Percentiles rank a stretch among this genome's conserved stretches.
Conservation (phyloP, 805 yeast genomes). For the Ogataea chonburiensis region DNA sequence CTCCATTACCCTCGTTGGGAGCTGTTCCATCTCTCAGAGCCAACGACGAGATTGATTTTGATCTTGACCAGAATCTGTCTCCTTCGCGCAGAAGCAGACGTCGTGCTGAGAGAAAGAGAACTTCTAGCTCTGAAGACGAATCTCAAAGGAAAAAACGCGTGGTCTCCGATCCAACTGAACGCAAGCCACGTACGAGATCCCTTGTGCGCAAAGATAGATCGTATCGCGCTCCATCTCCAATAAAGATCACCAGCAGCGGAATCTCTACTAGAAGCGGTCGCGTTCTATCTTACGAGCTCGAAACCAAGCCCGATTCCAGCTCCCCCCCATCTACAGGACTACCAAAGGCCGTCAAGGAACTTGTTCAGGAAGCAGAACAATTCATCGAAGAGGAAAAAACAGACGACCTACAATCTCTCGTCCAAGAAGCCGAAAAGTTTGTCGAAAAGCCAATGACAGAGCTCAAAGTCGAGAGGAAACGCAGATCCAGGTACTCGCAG, state of each 20-base stretch:
- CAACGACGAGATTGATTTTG: slow-evolving; percentile 1
- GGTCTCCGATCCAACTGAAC: slow-evolving; percentile 13
- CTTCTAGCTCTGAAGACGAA: not conserved
- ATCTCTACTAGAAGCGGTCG: slow-evolving; percentile 31
- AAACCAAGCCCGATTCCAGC: slow-evolving; percentile 16
- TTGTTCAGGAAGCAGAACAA: slow-evolving; percentile 31
- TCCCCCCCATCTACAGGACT: slow-evolving; percentile 13
- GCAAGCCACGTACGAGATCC: slow-evolving; percentile 24
- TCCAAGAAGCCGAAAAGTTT: slow-evolving; percentile 5
- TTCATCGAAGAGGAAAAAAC: slow-evolving; percentile 27
- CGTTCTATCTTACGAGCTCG: slow-evolving; percentile 32
- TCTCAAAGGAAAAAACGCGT: slow-evolving; percentile 7
- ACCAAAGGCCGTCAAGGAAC: slow-evolving; percentile 24
- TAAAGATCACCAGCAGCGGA: slow-evolving; percentile 25
- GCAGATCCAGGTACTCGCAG: slow-evolving; percentile 1
- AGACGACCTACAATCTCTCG: slow-evolving; percentile 8
- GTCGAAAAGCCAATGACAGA: slow-evolving; percentile 5
- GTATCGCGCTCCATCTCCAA: slow-evolving; percentile 26
- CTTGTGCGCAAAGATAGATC: slow-evolving; percentile 28
- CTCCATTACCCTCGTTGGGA: slow-evolving; percentile 1
- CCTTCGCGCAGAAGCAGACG: slow-evolving; percentile 20
- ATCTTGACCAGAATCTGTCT: slow-evolving; percentile 12
- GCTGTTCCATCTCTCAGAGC: slow-evolving; percentile 6
- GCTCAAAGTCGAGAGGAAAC: slow-evolving; percentile 9
- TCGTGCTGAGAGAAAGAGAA: not conserved